Base-by-base conservation (phyloP, 129 eudicot species). In the Apium graveolens region DNA sequence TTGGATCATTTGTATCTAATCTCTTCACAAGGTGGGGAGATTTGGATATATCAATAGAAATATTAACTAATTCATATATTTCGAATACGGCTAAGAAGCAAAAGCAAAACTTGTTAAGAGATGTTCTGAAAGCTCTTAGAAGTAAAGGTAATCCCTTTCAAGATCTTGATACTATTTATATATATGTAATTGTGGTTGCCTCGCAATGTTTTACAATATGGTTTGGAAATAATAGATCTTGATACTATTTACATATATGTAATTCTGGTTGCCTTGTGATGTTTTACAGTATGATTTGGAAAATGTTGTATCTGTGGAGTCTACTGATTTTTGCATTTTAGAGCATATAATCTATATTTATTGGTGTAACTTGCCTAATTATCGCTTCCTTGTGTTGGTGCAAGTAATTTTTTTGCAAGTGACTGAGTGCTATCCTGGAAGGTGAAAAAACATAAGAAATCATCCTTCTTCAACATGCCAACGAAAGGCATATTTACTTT, bases 11-110 rank as follows among this genome's bases (percentile, higher is more conserved):
- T 86, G 93, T 87, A 48, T 91, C 98, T 17, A 82, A 91, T 81
- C 98, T 95, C 43, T 95, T 90, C 39, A 86, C 98, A 70, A 93
- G 81, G 82, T 95, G 98, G 98, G 97, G 98, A 24, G 98, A 95
- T 88, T 79, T 95, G 80, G 98, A 95, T 84, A 84, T 95, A 77
- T 95, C 98, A 1, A 85, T 95, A 11, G 97, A 95, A 83, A 42
- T 95, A 73, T 70, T 85, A 13, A 95, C 89, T 70, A 91, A 92
- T 35, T 81, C 89, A 45, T 76, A 81, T 73, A 92, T 95, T 72
- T 70, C 91, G 68, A 70, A 87, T 34, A 84, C 89, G 76, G 95
- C 91, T 45, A 92, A 80, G 83, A 90, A 90, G 82, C 79, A 77
- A 84, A 95, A 91, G 84, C 97, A 88, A 74, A 84, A 75, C 45